phyloP scores from a whole-genome alignment of 2,329 filamentous ascomycete species.

The Botrytis cinerea region DNA sequence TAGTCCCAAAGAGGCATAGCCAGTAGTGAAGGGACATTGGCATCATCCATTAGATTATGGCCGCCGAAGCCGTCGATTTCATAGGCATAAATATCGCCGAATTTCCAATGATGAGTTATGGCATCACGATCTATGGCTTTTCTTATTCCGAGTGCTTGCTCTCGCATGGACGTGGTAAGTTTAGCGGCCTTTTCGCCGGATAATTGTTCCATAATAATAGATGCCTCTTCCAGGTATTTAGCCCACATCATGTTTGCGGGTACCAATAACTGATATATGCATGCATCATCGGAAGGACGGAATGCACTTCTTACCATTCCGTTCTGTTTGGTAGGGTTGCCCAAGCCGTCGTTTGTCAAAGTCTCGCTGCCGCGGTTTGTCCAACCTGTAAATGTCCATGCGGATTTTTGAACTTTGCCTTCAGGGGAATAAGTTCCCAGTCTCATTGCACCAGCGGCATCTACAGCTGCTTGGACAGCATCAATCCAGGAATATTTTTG shows the following conservation, averaged over 20 bases:
- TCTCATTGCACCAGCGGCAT: constrained; percentile 69
- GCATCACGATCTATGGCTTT: constrained; percentile 70
- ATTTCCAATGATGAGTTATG: constrained; percentile 62
- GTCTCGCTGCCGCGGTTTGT: constrained; percentile 80
- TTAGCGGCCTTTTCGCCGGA: constrained; percentile 47
- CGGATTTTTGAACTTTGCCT: constrained; percentile 56
- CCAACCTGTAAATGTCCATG: constrained; percentile 75
- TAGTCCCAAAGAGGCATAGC: constrained; percentile 66
- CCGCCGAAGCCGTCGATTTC: constrained; percentile 69
- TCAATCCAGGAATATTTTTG: constrained; percentile 69
- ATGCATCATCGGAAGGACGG: constrained; percentile 85
- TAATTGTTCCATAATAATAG: constrained; percentile 54
- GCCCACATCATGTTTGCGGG: constrained; percentile 86
- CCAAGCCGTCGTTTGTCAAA: constrained; percentile 72
- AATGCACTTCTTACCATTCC: constrained; percentile 86
- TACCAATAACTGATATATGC: constrained; percentile 79
- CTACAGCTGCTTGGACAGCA: constrained; percentile 69
- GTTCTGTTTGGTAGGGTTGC: constrained; percentile 75
- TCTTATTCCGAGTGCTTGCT: constrained; percentile 63
- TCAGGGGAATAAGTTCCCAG: constrained; percentile 69
- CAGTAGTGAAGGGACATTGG: constrained; percentile 69
- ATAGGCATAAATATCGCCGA: constrained; percentile 73
- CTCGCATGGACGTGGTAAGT: constrained; percentile 56
- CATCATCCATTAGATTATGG: constrained; percentile 67
- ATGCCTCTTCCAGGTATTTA: constrained; percentile 57